phyloP scores from a whole-genome alignment of 768 basidiomycete species.

The Amanita fuliginea region DNA sequence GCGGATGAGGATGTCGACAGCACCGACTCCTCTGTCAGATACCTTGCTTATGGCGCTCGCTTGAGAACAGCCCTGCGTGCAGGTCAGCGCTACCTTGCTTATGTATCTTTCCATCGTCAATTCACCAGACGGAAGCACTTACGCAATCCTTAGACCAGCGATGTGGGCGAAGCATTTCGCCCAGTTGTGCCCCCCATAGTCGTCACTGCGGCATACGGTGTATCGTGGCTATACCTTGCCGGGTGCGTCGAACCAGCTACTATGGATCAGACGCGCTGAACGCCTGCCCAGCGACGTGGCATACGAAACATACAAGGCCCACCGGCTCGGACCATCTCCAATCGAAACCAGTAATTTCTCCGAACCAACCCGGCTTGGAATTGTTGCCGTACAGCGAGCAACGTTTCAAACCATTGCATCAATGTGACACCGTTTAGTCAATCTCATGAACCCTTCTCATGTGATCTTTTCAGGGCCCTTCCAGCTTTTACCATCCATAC shows the following conservation, averaged over 20 bases:
- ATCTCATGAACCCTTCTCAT: constrained; percentile 1
- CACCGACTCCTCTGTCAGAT: constrained; percentile 57
- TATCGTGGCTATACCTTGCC: constrained; percentile 73
- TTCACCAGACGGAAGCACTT: not conserved
- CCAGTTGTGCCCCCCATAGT: constrained; percentile 64
- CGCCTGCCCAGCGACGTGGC: constrained; percentile 45
- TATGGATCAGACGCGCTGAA: not conserved
- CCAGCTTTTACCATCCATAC: constrained; percentile 83
- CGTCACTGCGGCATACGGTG: constrained; percentile 69
- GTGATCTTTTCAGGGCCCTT: constrained; percentile 44
- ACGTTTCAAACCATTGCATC: constrained; percentile 41
- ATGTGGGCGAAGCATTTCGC: constrained; percentile 75
- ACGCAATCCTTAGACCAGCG: constrained; percentile 47
- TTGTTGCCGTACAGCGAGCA: constrained; percentile 67
- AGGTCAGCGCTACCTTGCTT: constrained; percentile 62
- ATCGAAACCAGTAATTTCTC: constrained; percentile 61
- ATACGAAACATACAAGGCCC: constrained; percentile 75
- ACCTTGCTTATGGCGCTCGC: constrained; percentile 71
- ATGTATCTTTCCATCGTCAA: constrained; percentile 31
- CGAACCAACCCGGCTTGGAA: constrained; percentile 54
- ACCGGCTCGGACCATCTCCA: constrained; percentile 53
- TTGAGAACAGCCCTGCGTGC: constrained; percentile 68
- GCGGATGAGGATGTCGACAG: constrained; percentile 56
- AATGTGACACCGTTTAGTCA: not conserved
- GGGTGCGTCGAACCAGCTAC: constrained; percentile 21